Percentiles rank a stretch among this genome's conserved stretches.
Conservation (phyloP, 257 asterid species). For the Knoxia roxburghii region DNA sequence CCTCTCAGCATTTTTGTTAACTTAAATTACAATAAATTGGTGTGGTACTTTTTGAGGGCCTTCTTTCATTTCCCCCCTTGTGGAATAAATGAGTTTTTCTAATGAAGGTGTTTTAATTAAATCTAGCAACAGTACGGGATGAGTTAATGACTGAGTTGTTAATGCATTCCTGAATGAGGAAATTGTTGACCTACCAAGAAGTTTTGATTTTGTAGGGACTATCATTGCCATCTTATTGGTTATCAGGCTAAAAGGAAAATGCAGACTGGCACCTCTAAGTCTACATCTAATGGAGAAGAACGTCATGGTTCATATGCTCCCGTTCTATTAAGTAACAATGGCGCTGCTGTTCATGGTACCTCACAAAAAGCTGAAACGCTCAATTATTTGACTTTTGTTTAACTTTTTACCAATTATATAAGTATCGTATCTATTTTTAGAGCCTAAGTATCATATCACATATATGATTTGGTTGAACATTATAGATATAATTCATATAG, state of each 20-base stretch:
- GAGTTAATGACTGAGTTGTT: neutral
- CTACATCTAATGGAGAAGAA: slow-evolving; percentile 24
- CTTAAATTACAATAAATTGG: no score
- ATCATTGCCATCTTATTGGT: slow-evolving; percentile 80
- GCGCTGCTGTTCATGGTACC: slow-evolving; percentile 16
- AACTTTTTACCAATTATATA: neutral
- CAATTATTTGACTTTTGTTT: neutral
- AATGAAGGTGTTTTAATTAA: neutral
- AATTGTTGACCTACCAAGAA: neutral
- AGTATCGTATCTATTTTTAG: neutral
- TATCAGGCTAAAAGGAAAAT: slow-evolving; percentile 39
- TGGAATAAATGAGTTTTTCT: no score
- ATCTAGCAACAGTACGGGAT: neutral
- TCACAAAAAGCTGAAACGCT: slow-evolving; percentile 3
- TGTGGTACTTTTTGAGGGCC: no score
- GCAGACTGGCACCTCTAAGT: slow-evolving; percentile 26
- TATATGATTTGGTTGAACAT: no score
- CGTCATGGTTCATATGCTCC: slow-evolving; percentile 40
- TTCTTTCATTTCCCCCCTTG: neutral
- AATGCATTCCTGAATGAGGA: neutral
- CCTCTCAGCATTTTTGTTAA: no score
- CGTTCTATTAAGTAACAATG: slow-evolving; percentile 32
- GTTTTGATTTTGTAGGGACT: slow-evolving; percentile 19
- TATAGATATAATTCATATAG: no score
- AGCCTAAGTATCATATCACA: no score